Evolutionary conservation across 2,329 filamentous ascomycete species (phyloP).

Genomic region (Diaporthe vaccinii): DNA sequence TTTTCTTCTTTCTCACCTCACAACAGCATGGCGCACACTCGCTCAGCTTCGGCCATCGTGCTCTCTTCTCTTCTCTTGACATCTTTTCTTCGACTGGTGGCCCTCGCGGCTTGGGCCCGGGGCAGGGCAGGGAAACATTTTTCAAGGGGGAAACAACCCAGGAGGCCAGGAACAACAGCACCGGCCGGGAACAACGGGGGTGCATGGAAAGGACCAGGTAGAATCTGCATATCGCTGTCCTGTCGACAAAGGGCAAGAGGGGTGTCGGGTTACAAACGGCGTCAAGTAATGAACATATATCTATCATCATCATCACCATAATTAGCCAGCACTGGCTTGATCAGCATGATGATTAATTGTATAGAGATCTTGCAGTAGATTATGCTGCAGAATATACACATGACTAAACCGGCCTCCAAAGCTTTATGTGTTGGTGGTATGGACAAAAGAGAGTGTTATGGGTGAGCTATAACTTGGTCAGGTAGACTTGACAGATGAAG

Average conservation of each 20-base stretch:
- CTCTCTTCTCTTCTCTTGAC: background rate
- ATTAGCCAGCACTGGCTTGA: background rate
- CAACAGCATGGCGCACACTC: background rate
- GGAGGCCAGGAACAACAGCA: slow-evolving; percentile 26
- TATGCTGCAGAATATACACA: background rate
- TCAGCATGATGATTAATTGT: background rate
- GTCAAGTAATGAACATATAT: slow-evolving; percentile 13
- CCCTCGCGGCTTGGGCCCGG: background rate
- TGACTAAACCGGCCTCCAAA: background rate
- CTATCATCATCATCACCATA: background rate
- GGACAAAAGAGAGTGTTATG: no score
- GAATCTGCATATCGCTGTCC: slow-evolving; percentile 21
- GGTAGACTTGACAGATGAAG: background rate
- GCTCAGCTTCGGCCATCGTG: background rate
- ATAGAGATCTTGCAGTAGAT: background rate
- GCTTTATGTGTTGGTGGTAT: background rate
- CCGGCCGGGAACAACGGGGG: background rate
- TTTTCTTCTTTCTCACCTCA: background rate
- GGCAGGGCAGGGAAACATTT: background rate
- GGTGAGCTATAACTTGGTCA: background rate
- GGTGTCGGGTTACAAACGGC: background rate
- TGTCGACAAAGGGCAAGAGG: background rate
- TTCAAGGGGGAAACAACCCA: background rate
- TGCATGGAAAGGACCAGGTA: background rate
- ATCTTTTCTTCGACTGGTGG: background rate